A percentile compares a stretch with the other conserved stretches of the same genome.
Conservation (phyloP, 2,329 filamentous ascomycete genomes). For the Apiospora marii region DNA sequence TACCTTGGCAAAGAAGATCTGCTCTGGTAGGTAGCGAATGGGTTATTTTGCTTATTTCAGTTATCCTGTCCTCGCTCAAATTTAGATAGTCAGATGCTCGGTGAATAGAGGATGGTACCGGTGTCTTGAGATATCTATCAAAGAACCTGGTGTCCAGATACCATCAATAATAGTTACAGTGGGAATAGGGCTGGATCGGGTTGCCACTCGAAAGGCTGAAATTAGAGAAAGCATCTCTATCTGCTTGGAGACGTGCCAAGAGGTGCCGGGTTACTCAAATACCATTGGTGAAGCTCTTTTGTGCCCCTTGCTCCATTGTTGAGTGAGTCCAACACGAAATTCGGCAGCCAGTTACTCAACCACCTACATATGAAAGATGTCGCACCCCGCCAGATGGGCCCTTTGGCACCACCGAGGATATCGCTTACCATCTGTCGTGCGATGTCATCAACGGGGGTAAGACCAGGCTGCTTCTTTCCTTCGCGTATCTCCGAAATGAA, state of each 20-base stretch:
- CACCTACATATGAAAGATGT: constrained; percentile 9
- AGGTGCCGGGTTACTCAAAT: background rate
- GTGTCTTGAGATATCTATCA: no score
- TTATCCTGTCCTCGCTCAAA: no score
- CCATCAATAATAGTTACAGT: no score
- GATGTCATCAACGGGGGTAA: background rate
- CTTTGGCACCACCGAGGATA: constrained; percentile 23
- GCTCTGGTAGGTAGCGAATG: no score
- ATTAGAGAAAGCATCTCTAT: background rate
- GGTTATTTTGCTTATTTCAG: no score
- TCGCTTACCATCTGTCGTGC: constrained; percentile 24
- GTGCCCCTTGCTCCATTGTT: constrained; percentile 16
- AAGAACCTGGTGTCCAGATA: no score
- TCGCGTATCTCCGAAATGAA: constrained; percentile 19
- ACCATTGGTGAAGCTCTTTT: constrained; percentile 11
- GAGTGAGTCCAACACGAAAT: constrained; percentile 12
- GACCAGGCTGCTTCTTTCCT: constrained; percentile 4
- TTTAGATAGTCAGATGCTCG: no score
- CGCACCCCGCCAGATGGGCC: constrained; percentile 21
- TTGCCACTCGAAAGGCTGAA: background rate
- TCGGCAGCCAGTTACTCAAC: constrained; percentile 22
- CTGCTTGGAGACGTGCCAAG: background rate
- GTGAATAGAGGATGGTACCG: no score
- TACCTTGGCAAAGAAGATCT: no score
- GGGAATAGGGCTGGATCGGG: no score